phyloP scores from a whole-genome alignment of 352 stramenopile species.

The Nothophytophthora sp. region DNA sequence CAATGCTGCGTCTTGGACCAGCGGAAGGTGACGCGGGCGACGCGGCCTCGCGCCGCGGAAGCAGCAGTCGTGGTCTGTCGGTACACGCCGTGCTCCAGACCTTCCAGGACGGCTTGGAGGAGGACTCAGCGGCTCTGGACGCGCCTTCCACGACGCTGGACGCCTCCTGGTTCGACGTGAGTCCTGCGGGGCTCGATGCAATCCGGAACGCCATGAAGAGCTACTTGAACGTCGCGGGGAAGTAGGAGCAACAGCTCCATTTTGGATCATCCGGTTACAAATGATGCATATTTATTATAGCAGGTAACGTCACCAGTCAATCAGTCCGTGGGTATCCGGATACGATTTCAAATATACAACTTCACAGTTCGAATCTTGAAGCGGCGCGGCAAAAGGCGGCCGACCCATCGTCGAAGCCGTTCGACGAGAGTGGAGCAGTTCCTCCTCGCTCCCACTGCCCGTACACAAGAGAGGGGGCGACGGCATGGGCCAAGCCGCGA shows the following conservation, averaged over 20 bases:
- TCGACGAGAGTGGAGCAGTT: too few relatives aligned
- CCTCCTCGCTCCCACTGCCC: not conserved
- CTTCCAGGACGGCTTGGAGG: conserved; percentile 21
- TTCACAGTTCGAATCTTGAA: conserved; percentile 11
- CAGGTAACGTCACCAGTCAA: too few relatives aligned
- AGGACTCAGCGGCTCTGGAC: conserved; percentile 9
- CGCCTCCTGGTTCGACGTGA: conserved; percentile 37
- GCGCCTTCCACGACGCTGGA: conserved; percentile 14
- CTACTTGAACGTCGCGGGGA: conserved; percentile 22
- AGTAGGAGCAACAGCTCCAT: too few relatives aligned
- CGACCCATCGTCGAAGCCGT: too few relatives aligned
- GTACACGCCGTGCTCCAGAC: conserved; percentile 23
- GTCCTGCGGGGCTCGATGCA: conserved; percentile 22
- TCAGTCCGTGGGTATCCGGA: too few relatives aligned
- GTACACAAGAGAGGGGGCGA: too few relatives aligned
- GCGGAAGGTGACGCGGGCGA: conserved; percentile 1
- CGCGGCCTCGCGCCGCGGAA: not conserved
- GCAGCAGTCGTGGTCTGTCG: conserved; percentile 7
- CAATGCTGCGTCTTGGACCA: conserved; percentile 20
- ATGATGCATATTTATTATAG: too few relatives aligned
- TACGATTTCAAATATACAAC: too few relatives aligned
- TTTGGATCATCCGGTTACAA: too few relatives aligned
- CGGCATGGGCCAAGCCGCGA: conserved; percentile 25
- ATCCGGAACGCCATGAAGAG: conserved; percentile 20
- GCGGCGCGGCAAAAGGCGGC: conserved; percentile 3